These are phyloP conservation scores for Cardamine occulta DNA, from an alignment of 345 rosid species.

Conservation along the genomic window DNA sequence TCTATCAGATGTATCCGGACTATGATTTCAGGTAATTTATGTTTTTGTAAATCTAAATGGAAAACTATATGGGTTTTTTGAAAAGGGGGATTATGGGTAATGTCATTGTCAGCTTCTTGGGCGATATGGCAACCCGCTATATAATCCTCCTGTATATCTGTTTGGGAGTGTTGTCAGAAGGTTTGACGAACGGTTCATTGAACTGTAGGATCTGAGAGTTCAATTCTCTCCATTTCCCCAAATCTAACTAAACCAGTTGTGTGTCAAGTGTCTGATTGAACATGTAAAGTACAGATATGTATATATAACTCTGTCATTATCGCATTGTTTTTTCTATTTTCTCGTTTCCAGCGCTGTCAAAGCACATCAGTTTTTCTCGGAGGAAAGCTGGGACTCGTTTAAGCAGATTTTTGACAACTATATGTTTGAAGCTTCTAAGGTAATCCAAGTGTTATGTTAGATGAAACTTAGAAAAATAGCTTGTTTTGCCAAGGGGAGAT, in stretches of 20 bases:
- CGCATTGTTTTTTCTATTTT: slow-evolving; percentile 47
- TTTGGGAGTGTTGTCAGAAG: slow-evolving; percentile 99
- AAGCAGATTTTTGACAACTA: slow-evolving; percentile 78
- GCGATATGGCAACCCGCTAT: slow-evolving; percentile 96
- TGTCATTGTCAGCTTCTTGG: slow-evolving; percentile 90
- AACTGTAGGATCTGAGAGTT: slow-evolving; percentile 99
- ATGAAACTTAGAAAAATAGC: too few species aligned
- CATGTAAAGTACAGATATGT: slow-evolving; percentile 20
- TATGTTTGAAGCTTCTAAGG: slow-evolving; percentile 96
- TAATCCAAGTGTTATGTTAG: slow-evolving; percentile 32
- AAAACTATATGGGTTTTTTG: not conserved
- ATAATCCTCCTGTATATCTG: slow-evolving; percentile 58
- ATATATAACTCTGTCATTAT: slow-evolving; percentile 39
- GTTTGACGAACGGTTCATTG: slow-evolving; percentile 90
- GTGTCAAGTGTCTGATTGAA: slow-evolving; percentile 31
- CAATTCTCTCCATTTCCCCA: slow-evolving; percentile 98
- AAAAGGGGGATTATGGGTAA: slow-evolving; percentile 88
- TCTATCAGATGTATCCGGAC: slow-evolving; percentile 90
- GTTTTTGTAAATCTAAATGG: slow-evolving; percentile 19
- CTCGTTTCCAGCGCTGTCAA: slow-evolving; percentile 77
- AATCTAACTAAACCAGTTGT: slow-evolving; percentile 27
- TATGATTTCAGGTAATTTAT: slow-evolving; percentile 91
- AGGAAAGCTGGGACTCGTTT: slow-evolving; percentile 85
- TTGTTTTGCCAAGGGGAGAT: too few species aligned
- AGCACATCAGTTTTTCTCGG: slow-evolving; percentile 91